These are phyloP conservation scores for Fomitopsis schrenkii DNA, from an alignment of 1,284 basidiomycete species.

Conservation along the genomic window DNA sequence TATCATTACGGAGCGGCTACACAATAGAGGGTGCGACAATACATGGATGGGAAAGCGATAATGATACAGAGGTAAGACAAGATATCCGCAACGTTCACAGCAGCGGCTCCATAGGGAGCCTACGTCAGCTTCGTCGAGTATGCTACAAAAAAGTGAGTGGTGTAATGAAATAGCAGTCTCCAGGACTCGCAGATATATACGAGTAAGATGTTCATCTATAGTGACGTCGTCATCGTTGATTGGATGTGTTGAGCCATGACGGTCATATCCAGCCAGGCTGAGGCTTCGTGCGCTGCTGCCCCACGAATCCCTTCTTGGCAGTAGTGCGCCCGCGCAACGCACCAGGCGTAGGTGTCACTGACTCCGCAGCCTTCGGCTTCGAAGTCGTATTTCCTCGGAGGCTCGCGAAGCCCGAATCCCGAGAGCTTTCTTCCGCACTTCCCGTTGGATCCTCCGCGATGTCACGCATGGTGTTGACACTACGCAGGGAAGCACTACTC, in stretches of 20 bases:
- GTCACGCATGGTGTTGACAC: slow-evolving; percentile 30
- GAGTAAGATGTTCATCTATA: not conserved
- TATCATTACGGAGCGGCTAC: not conserved
- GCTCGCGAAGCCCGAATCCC: slow-evolving; percentile 21
- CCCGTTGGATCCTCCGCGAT: slow-evolving; percentile 12
- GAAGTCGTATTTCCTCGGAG: slow-evolving; percentile 13
- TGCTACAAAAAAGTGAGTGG: slow-evolving; percentile 1
- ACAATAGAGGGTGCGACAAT: not conserved
- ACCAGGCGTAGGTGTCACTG: slow-evolving; percentile 7
- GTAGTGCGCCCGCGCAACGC: slow-evolving; percentile 15
- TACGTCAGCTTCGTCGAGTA: not conserved
- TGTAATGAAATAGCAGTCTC: not conserved
- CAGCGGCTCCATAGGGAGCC: not conserved
- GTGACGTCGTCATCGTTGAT: not conserved
- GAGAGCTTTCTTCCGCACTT: slow-evolving; percentile 9
- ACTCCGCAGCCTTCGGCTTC: not conserved
- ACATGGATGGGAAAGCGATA: not conserved
- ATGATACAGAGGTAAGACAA: not conserved
- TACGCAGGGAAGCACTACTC: slow-evolving; percentile 24
- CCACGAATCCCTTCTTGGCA: slow-evolving; percentile 13
- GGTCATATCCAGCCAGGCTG: slow-evolving; percentile 23
- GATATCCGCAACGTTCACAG: not conserved
- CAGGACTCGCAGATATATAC: not conserved
- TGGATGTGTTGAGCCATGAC: not conserved
- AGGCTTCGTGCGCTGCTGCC: slow-evolving; percentile 17